Percentiles rank a stretch among this genome's conserved stretches.
phyloP scores from a whole-genome alignment of 805 yeast species.

The Osmozyma mogii region DNA sequence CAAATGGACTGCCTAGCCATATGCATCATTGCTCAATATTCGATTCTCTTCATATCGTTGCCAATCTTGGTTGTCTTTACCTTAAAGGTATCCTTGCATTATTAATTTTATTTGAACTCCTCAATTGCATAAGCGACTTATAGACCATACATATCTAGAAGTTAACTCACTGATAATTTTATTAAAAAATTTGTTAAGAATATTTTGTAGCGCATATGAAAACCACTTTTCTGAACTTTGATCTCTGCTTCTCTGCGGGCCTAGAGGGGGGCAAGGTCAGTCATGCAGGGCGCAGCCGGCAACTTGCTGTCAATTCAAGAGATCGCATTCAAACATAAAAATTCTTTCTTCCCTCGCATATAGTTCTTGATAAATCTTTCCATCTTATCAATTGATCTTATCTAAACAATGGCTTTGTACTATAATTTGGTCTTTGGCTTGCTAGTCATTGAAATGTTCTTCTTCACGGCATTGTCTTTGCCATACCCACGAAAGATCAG shows the following conservation, averaged over 20 bases:
- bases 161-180: too few relatives aligned
- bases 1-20: constrained; percentile 87
- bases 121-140: too few relatives aligned
- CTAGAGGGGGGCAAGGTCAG: too few relatives aligned
- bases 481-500: constrained; percentile 79
- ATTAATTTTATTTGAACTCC: too few relatives aligned
- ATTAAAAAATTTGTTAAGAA: too few relatives aligned
- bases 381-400: background rate
- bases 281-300: too few relatives aligned
- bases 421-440: constrained; percentile 60
- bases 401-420: constrained; percentile 31
- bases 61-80: constrained; percentile 73
- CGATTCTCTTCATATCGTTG: constrained; percentile 55
- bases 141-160: too few relatives aligned
- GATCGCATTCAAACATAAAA: too few relatives aligned
- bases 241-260: too few relatives aligned
- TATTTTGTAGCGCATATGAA: too few relatives aligned
- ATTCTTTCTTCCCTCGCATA: background rate
- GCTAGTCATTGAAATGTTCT: constrained; percentile 66
- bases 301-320: too few relatives aligned
- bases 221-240: too few relatives aligned
- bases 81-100: constrained; percentile 41
- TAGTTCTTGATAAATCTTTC: background rate
- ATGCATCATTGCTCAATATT: constrained; percentile 66
- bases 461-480: constrained; percentile 72